These are phyloP conservation scores for Nakataea oryzae DNA, from an alignment of 2,329 filamentous ascomycete species.

Conservation along the genomic window DNA sequence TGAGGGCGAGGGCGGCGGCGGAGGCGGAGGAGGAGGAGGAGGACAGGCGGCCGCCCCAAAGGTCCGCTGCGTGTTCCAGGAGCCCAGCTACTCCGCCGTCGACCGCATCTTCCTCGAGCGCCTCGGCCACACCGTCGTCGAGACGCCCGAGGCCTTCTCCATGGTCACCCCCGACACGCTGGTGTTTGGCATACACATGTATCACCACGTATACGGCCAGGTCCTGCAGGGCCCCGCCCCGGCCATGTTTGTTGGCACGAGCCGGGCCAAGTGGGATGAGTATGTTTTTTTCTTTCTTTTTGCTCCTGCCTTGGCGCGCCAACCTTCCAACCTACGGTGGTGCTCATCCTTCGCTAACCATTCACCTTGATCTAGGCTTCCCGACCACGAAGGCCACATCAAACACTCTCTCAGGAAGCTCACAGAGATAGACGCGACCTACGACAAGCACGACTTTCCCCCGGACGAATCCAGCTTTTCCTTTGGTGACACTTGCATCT, in stretches of 20 bases:
- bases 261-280: slow-evolving; percentile 39
- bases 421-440: slow-evolving; percentile 9
- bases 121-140: slow-evolving; percentile 35
- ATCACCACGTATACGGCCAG: slow-evolving; percentile 39
- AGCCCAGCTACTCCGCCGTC: slow-evolving; percentile 37
- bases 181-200: slow-evolving; percentile 54
- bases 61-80: slow-evolving; percentile 41
- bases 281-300: too few relatives aligned
- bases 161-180: slow-evolving; percentile 37
- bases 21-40: neutral
- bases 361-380: too few relatives aligned
- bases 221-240: slow-evolving; percentile 36
- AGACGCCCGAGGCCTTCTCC: slow-evolving; percentile 41
- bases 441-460: slow-evolving; percentile 22
- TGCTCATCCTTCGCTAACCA: too few relatives aligned
- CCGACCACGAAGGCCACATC: neutral
- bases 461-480: slow-evolving; percentile 23
- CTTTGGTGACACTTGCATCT: slow-evolving; percentile 29
- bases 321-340: too few relatives aligned
- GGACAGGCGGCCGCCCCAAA: neutral
- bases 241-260: slow-evolving; percentile 47
- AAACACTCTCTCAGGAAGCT: slow-evolving; percentile 2
- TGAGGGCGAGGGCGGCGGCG: neutral
- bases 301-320: too few relatives aligned
- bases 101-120: slow-evolving; percentile 41